Conservation (phyloP, 192 early-diverging fungal genomes). For the Kickxella alabastrina region DNA sequence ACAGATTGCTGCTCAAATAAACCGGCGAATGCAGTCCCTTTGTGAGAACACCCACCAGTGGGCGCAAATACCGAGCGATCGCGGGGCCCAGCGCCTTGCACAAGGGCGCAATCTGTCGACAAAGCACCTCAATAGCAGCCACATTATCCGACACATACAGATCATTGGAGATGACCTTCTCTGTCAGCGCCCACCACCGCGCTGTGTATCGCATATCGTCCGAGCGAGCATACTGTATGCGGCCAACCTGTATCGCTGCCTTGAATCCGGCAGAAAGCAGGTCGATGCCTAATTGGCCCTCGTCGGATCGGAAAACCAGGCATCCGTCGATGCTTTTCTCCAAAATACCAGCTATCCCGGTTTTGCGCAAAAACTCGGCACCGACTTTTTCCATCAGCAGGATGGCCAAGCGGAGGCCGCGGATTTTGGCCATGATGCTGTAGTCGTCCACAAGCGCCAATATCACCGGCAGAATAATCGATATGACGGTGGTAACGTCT, state of each 20-base stretch:
- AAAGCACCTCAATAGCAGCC: constrained; percentile 9
- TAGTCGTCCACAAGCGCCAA: constrained; percentile 39
- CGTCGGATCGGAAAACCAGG: constrained; percentile 24
- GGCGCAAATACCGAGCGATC: constrained; percentile 24
- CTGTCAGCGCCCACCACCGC: constrained; percentile 26
- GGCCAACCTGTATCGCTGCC: constrained; percentile 2
- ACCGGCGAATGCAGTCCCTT: constrained; percentile 20
- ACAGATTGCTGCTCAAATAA: constrained; percentile 6
- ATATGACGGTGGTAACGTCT: constrained; percentile 5
- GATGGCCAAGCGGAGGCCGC: constrained; percentile 17
- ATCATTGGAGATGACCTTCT: constrained; percentile 20
- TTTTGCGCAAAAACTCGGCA: constrained; percentile 25
- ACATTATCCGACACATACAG: constrained; percentile 33
- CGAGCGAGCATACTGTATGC: constrained; percentile 1
- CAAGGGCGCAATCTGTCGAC: constrained; percentile 8
- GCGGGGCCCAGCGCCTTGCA: constrained; percentile 23
- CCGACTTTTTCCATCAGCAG: constrained; percentile 3
- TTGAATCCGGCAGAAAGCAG: constrained; percentile 19
- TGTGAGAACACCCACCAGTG: constrained; percentile 25
- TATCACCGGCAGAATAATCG: constrained; percentile 30
- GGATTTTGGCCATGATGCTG: constrained; percentile 13
- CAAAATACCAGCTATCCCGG: constrained; percentile 31
- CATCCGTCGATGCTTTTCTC: constrained; percentile 14
- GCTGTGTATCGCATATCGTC: constrained; percentile 7
- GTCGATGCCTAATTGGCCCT: constrained; percentile 1